A percentile compares a stretch with the other conserved stretches of the same genome.
Conservation (phyloP, 805 yeast genomes). For the Debaryomyces maramus region DNA sequence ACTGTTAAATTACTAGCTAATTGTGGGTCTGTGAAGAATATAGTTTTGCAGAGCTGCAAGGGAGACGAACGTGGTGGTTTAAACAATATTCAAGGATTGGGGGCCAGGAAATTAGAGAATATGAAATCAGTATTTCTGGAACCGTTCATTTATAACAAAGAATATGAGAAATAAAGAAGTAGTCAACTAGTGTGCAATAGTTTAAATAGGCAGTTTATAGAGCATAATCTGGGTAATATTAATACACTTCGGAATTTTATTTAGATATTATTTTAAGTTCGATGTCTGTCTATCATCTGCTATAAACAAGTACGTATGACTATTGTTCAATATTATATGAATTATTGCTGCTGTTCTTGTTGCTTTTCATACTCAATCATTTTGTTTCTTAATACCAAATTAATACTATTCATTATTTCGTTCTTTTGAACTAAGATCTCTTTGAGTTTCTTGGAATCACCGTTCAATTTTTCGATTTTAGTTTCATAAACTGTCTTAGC, state of each 20-base stretch:
- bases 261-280: too few species aligned
- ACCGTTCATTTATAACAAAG: slow-evolving; percentile 50
- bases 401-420: slow-evolving; percentile 60
- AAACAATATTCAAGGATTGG: slow-evolving; percentile 46
- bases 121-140: slow-evolving; percentile 43
- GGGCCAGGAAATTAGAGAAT: slow-evolving; percentile 44
- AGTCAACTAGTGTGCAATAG: too few species aligned
- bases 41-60: slow-evolving; percentile 34
- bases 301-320: too few species aligned
- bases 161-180: slow-evolving; percentile 23
- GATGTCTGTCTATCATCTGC: too few species aligned
- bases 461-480: slow-evolving; percentile 69
- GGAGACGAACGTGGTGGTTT: slow-evolving; percentile 20
- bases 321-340: too few species aligned
- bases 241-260: too few species aligned
- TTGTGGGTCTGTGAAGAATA: slow-evolving; percentile 43
- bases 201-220: too few species aligned
- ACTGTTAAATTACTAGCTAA: slow-evolving; percentile 51
- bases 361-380: slow-evolving; percentile 46
- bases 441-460: slow-evolving; percentile 72
- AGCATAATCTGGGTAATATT: too few species aligned
- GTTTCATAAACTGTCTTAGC: slow-evolving; percentile 70
- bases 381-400: slow-evolving; percentile 54
- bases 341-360: background rate
- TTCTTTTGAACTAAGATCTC: slow-evolving; percentile 75